Conservation (phyloP, 176 grass and related monocot genomes). For the sorghum (Sorghum bicolor) region DNA sequence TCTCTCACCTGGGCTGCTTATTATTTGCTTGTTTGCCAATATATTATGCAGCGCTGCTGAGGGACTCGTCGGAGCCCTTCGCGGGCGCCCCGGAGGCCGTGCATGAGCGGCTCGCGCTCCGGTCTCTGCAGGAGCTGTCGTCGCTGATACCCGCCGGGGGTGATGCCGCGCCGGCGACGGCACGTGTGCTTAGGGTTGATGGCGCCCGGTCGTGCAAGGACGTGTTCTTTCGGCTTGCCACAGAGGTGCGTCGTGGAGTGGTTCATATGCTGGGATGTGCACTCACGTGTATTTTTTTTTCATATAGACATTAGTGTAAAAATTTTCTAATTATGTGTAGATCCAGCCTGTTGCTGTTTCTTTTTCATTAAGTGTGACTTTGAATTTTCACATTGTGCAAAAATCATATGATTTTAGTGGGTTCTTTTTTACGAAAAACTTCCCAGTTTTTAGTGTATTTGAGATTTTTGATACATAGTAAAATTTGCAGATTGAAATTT, state of each 20-base stretch:
- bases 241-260: not conserved
- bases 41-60: constrained; percentile 20
- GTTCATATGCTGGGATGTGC: not conserved
- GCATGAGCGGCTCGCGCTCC: constrained; percentile 25
- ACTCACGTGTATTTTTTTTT: not conserved
- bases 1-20: constrained; percentile 7
- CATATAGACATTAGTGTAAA: not conserved
- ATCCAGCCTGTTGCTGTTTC: not conserved
- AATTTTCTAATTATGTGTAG: not conserved
- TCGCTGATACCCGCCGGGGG: not conserved
- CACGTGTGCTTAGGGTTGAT: constrained; percentile 12
- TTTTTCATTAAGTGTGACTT: not conserved
- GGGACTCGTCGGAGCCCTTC: constrained; percentile 10
- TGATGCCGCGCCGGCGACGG: not conserved
- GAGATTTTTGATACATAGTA: constrained; percentile 10
- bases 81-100: not conserved
- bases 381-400: not conserved
- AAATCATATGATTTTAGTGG: not conserved
- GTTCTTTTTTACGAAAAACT: not conserved
- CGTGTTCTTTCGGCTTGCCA: not conserved
- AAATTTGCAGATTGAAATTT: constrained; percentile 37
- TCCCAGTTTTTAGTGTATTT: constrained; percentile 13
- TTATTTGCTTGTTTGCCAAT: not conserved
- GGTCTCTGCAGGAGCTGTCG: constrained; percentile 4
- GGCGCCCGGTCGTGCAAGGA: constrained; percentile 20